Base-by-base conservation (phyloP, 345 rosid species). In the Excoecaria cochinchinensis region DNA sequence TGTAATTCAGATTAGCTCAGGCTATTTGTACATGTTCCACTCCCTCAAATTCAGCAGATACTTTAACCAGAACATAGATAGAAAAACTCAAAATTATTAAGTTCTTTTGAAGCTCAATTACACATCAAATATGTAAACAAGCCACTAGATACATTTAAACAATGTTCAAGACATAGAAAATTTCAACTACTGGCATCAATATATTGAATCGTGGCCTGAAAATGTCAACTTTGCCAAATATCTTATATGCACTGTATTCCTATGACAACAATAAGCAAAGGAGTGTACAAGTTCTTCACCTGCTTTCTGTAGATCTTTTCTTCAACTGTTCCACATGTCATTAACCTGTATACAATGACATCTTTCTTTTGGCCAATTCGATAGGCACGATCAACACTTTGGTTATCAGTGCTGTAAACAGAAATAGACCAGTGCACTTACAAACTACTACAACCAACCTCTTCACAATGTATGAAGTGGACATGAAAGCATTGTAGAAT, bases 291-390 rank as follows among this genome's bases (percentile, higher is more conserved):
- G 47, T 65, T 19, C 50, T 71, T 25, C 17, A 95, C 99, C 98
- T 95, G 99, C 79, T 93, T 95, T 78, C 96, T 86, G 69, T 95
- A 95, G 56, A 95, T 95, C 86, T 95, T 95, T 79, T 95, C 99
- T 90, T 95, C 99, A 17, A 95, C 96, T 39, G 99, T 95, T 82
- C 97, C 99, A 76, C 96, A 89, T 15, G 93, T 91, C 99, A 95
- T 95, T 81, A 95, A 77, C 78, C 99, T 86, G 77, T 95, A 95
- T 50, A 95, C 99, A 13, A 93, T 14, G 21, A 93, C 99, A 82
- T 95, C 98, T 84, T 95, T 95, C 68, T 74, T 87, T 78, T 95
- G 99, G 70, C 99, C 99, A 67, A 95, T 95, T 80, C 99, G 90
- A 77, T 95, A 95, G 71, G 99, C 99, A 62, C 99, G 90, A 86